Evolutionary conservation across 441 rosid species (phyloP), one percentile per base, ranked within the genome.

Genomic region (Erysimum pusillum): DNA sequence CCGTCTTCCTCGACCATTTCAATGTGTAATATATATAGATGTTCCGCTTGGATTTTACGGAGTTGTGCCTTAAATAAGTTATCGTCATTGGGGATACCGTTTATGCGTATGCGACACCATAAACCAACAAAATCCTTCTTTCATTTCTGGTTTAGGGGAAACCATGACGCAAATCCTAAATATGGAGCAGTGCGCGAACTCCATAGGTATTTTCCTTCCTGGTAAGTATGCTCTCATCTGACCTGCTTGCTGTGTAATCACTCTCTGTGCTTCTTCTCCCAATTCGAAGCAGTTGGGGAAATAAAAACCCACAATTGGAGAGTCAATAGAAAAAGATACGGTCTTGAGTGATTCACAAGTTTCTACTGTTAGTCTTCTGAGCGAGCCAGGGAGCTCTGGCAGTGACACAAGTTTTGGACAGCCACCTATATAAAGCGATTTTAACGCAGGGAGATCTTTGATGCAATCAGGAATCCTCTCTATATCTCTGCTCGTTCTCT

Each of bases 401-500:
- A 67, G 48, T 67, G 71, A 67, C 36, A 45, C 5, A n/a, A 67
- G 46, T 13, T 67, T 67, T 51, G 22, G 34, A 38, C 60, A 64
- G 4, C 31, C 28, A 32, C 0, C 0, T 32, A 48, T 32, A 6
- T 0, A 0, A 15, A 46, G 0, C 12, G 1, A 0, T 12, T 8
- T 38, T 13, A 72, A 38, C 62, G 4, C n/a, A 3, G 32, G 9
- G 11, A 64, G 63, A 20, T 52, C 57, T 64, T 53, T 64, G 48
- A 73, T 54, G 11, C 77, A 39, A 11, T 52, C 44, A 28, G 69
- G 76, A 62, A 51, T 25, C 20, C 20, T 51, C 61, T 62, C 52
- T 38, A 61, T 35, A 35, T 15, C 5, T 48, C 22, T 17, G 11
- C 22, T 22, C 53, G 9, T 15, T 48, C 3, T 48, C 53, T 48